phyloP scores from a whole-genome alignment of 495 filamentous ascomycete genomes.

The Margaritispora aquatica region DNA sequence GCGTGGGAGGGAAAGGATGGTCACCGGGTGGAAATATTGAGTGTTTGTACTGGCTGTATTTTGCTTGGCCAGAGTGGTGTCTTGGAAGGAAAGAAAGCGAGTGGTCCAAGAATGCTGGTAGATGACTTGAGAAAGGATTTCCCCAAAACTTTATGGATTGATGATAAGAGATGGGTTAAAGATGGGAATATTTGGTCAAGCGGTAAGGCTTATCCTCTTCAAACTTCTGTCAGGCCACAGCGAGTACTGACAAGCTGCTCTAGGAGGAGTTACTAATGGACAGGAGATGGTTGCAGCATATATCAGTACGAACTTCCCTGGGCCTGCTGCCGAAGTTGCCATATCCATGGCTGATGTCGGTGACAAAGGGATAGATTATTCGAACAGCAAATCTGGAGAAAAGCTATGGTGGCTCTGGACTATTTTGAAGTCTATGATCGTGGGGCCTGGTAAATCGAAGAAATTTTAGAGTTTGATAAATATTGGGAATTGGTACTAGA shows the following conservation, averaged over 20 bases:
- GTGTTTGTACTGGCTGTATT: slow-evolving; percentile 48
- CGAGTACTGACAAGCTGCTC: background rate
- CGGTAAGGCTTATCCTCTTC: slow-evolving; percentile 33
- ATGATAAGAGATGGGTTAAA: slow-evolving; percentile 40
- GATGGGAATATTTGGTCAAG: slow-evolving; percentile 58
- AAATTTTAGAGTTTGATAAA: background rate
- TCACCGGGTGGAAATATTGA: slow-evolving; percentile 38
- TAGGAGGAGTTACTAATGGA: slow-evolving; percentile 57
- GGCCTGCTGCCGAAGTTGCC: slow-evolving; percentile 40
- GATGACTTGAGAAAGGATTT: slow-evolving; percentile 35
- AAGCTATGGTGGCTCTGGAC: slow-evolving; percentile 30
- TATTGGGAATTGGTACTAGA: background rate
- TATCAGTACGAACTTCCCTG: slow-evolving; percentile 40
- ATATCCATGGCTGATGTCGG: slow-evolving; percentile 44
- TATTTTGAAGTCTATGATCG: slow-evolving; percentile 29
- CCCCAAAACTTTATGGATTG: slow-evolving; percentile 37
- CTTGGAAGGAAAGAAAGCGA: slow-evolving; percentile 38
- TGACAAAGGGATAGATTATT: slow-evolving; percentile 39
- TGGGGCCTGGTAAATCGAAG: slow-evolving; percentile 28
- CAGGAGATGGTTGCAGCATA: slow-evolving; percentile 56
- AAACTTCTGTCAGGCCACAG: too few species aligned
- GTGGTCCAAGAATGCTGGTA: slow-evolving; percentile 47
- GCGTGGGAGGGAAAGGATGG: slow-evolving; percentile 18
- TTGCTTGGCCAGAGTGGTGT: slow-evolving; percentile 44
- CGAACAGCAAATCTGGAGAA: slow-evolving; percentile 24